Percentiles rank a stretch among this genome's conserved stretches.
Conservation (phyloP, 2,329 filamentous ascomycete species). For the Cytospora piceae region DNA sequence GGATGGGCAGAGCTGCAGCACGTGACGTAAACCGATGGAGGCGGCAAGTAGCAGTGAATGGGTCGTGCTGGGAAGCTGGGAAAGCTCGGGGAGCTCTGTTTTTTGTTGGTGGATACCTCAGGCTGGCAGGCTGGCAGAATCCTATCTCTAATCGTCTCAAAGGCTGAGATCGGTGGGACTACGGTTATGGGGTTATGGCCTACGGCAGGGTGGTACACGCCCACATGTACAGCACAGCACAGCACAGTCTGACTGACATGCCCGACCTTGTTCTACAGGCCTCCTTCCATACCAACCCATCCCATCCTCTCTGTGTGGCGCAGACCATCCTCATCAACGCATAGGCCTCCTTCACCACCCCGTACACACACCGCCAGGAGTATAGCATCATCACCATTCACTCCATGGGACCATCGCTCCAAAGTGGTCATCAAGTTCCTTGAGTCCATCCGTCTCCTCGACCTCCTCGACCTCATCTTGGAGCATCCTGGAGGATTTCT, state of each 20-base stretch:
- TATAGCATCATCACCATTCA: background rate
- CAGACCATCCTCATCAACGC: background rate
- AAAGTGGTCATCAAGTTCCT: background rate
- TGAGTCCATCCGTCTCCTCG: background rate
- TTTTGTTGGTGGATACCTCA: slow-evolving; percentile 20
- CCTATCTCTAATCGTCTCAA: slow-evolving; percentile 7
- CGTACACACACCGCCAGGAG: background rate
- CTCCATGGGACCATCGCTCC: background rate
- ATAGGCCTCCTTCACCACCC: background rate
- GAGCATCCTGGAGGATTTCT: background rate
- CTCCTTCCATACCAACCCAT: slow-evolving; percentile 4
- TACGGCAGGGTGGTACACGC: slow-evolving; percentile 3
- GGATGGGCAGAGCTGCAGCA: slow-evolving; percentile 1
- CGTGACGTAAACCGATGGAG: slow-evolving; percentile 13
- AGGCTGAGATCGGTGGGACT: background rate
- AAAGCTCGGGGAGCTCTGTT: slow-evolving; percentile 13
- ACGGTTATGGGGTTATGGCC: background rate
- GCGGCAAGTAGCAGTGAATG: slow-evolving; percentile 16
- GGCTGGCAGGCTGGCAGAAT: slow-evolving; percentile 19
- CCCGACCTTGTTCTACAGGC: background rate
- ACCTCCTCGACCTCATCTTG: background rate
- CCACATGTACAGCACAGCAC: background rate
- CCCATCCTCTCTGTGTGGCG: background rate
- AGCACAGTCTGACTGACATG: background rate
- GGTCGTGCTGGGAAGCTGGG: slow-evolving; percentile 12